Evolutionary conservation across 352 stramenopile species (phyloP), one percentile per base, ranked within the genome.

Genomic region (Pythium rhizo-oryzae): DNA sequence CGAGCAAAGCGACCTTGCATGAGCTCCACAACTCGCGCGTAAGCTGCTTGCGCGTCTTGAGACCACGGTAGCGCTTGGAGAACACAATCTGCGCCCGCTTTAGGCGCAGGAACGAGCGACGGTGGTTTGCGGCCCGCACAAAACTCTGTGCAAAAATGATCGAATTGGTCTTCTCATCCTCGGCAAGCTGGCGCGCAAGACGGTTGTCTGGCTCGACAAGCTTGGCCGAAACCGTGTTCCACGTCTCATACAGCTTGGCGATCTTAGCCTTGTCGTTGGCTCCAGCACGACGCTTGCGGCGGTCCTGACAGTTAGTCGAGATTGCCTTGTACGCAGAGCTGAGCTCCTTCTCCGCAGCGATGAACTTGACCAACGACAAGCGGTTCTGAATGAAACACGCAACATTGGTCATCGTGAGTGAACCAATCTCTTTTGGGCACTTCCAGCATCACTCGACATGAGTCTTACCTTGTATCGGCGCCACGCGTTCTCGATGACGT

Each of bases 401-500:
- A 67, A n/a, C 18, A 47, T n/a, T 12, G 12, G 18, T 47, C 35
- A 8, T 41, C 12, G 41, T 47, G 41, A 47, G 41, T n/a, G 8
- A 9, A 47, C 13, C 41, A n/a, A 2, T 9, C 3, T 47, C 15
- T 16, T 47, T n/a, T 1, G 5, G 18, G 21, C 41, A 47, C 4
- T 16, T 7, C 11, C 41, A n/a, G 7, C 4, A 47, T 1, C 41
- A 47, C 12, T 8, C 41, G 41, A 41, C 35, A 2, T 23, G 28
- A 11, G 3, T 65, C 55, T 19, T 67, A 78, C 71, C 56, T 92
- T 90, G 76, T 90, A 92, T 55, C 89, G 86, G 33, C 83, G 79
- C 87, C 87, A 97, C 11, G 89, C 77, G 61, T 92, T 89, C 70
- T 97, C 87, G 41, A 96, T 79, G 30, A 95, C 91, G 67, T 87